Percentiles rank a stretch among this genome's conserved stretches.
These are phyloP conservation scores for Boletellus emodensis DNA, from an alignment of 768 basidiomycete genomes.

Conservation along the genomic window DNA sequence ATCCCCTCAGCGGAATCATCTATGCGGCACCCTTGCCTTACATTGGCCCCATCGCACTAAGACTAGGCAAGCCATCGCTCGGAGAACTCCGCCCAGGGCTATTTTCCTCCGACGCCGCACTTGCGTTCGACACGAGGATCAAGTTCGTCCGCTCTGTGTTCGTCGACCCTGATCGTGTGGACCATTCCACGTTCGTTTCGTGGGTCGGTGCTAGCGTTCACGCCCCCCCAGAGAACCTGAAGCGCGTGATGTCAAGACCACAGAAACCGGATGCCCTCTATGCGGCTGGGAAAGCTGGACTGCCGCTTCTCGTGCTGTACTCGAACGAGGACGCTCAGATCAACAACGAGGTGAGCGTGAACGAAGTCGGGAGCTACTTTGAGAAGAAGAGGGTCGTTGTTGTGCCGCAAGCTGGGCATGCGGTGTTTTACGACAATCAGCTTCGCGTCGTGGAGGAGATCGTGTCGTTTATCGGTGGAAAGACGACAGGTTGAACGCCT, in stretches of 20 bases:
- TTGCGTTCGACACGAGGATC: not conserved
- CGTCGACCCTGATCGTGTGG: slow-evolving; percentile 2
- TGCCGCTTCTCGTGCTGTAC: not conserved
- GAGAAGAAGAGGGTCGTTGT: not conserved
- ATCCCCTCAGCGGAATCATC: slow-evolving; percentile 2
- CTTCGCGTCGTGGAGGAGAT: slow-evolving; percentile 4
- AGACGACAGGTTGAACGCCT: not conserved
- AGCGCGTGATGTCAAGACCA: not conserved
- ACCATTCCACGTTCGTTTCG: slow-evolving; percentile 3
- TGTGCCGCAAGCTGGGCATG: slow-evolving; percentile 5
- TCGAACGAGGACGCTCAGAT: slow-evolving; percentile 3
- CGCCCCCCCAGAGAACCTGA: not conserved
- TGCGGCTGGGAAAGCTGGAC: not conserved
- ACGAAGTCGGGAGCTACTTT: not conserved
- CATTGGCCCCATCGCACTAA: slow-evolving; percentile 6
- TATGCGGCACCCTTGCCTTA: slow-evolving; percentile 6
- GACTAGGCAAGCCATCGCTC: not conserved
- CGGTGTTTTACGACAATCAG: slow-evolving; percentile 4
- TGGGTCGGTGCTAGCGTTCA: slow-evolving; percentile 1
- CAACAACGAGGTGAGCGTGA: slow-evolving; percentile 2
- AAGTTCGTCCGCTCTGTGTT: slow-evolving; percentile 5
- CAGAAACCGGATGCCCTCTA: slow-evolving; percentile 1
- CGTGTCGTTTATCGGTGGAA: slow-evolving; percentile 3
- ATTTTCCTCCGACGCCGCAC: not conserved
- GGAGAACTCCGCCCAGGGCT: not conserved